Conservation (phyloP, 2,329 filamentous ascomycete species). For the Magnaporthiopsis rhizophila region DNA sequence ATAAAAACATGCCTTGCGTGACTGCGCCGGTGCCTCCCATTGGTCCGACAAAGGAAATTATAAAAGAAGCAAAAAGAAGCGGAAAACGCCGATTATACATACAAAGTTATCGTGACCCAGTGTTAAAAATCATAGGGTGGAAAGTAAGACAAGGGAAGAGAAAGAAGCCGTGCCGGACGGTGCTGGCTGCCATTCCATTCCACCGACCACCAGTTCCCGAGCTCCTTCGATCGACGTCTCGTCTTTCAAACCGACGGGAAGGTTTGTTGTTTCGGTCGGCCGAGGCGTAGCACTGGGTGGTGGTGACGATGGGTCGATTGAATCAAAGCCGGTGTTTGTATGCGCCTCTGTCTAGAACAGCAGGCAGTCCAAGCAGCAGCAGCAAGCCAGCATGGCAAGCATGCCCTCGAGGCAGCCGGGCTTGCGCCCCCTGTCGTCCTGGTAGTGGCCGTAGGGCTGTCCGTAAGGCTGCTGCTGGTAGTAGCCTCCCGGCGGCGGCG, state of each 20-base stretch:
- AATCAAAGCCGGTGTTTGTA: too few species aligned
- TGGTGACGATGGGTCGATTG: too few species aligned
- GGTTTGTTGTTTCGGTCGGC: too few species aligned
- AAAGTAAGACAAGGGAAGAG: not conserved
- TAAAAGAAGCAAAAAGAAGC: not conserved
- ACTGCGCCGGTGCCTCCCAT: not conserved
- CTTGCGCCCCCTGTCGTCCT: slow-evolving; percentile 21
- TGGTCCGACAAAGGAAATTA: not conserved
- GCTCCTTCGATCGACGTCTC: too few species aligned
- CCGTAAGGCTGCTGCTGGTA: slow-evolving; percentile 17
- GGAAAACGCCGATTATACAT: not conserved
- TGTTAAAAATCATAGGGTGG: not conserved
- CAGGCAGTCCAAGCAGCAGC: slow-evolving; percentile 47
- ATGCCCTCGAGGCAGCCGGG: slow-evolving; percentile 34
- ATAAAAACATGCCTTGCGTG: not conserved
- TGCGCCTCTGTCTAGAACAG: slow-evolving; percentile 35
- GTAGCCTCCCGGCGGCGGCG: slow-evolving; percentile 20
- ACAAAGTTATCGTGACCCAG: not conserved
- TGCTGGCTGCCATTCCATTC: not conserved
- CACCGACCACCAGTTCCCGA: not conserved
- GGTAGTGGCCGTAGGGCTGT: slow-evolving; percentile 17
- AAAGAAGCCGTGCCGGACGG: not conserved
- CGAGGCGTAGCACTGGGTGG: too few species aligned
- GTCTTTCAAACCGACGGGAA: too few species aligned
- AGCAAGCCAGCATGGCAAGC: slow-evolving; percentile 45